These are phyloP conservation scores for Ophiostoma populinum DNA, from an alignment of 2,329 filamentous ascomycete species.

Conservation along the genomic window DNA sequence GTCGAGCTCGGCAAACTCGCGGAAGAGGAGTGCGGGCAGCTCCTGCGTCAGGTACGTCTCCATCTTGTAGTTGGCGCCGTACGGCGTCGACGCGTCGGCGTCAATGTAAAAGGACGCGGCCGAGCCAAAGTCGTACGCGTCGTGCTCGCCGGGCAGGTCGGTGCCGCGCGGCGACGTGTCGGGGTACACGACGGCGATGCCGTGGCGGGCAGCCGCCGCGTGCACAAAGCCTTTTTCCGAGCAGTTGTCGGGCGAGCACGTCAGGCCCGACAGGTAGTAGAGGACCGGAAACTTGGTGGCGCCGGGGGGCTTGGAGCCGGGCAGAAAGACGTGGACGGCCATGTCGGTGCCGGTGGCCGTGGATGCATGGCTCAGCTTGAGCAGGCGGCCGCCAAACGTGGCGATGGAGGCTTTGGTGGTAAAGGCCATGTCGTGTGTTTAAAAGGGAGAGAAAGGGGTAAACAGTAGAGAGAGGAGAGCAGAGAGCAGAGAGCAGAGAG, in stretches of 20 bases:
- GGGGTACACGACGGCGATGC: conserved; percentile 85
- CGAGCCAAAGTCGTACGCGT: conserved; percentile 77
- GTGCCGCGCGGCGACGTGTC: conserved; percentile 87
- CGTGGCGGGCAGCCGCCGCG: conserved; percentile 56
- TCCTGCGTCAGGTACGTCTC: conserved; percentile 82
- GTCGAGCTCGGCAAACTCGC: conserved; percentile 55
- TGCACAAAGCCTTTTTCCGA: conserved; percentile 84
- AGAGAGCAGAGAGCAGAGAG: not conserved
- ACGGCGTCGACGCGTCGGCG: conserved; percentile 63
- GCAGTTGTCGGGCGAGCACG: conserved; percentile 81
- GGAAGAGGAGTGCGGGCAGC: conserved; percentile 63
- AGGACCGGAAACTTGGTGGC: conserved; percentile 55
- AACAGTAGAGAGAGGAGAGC: not conserved
- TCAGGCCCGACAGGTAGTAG: conserved; percentile 85
- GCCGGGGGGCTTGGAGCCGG: conserved; percentile 43
- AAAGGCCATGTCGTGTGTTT: conserved; percentile 49
- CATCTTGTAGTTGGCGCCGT: conserved; percentile 72
- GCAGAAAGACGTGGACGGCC: conserved; percentile 84
- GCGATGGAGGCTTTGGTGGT: conserved; percentile 77
- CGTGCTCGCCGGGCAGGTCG: conserved; percentile 67
- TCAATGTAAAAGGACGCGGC: conserved; percentile 93
- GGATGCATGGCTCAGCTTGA: conserved; percentile 82
- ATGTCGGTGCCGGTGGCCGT: conserved; percentile 69
- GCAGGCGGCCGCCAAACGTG: conserved; percentile 83
- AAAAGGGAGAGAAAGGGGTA: not conserved